Base-by-base conservation (phyloP, 768 basidiomycete species). In the Cubamyces lactineus region DNA sequence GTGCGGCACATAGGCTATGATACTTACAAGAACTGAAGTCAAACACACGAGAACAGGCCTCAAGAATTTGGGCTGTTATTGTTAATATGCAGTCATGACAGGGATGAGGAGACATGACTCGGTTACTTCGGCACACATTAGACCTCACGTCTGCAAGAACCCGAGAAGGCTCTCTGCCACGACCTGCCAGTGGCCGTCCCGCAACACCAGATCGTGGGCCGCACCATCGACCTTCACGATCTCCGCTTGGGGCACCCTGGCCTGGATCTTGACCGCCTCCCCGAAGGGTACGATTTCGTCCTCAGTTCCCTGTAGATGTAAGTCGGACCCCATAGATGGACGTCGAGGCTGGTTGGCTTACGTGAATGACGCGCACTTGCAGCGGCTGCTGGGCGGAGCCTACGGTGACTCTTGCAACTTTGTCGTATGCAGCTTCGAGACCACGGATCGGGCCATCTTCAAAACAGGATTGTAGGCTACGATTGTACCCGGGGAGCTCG, bases 401-500 rank as follows among this genome's bases (percentile, higher is more conserved):
- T 3, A 52, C 57, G 2, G 39, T 15, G 12, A 54, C 17, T 17
- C 30, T 28, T 11, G 61, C 64, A 13, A 71, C 53, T 41, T 50
- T 58, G 43, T 64, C 61, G 60, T 62, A 75, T 2, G 72, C 68
- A 24, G 62, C 58, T 12, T 71, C 57, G 9, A 72, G 65, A 3
- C 66, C 72, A 9, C 69, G 53, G 1, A 74, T 59, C 0, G 73
- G 72, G 1, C 74, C 74, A 24, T 63, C 64, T 28, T 62, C 41
- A 30, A 68, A 55, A 28, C 71, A 88, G 1, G 88, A 90, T 0
- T 86, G 87, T 9, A 91, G 74, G 0, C 88, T 88, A 16, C 83
- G 82, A 56, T 88, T 87, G 70, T 84, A 91, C 2, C 89, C 84
- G 1, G 86, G 83, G 13, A 91, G 79, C 67, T 88, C 83, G 0